Conservation (phyloP, 768 basidiomycete genomes). For the Postia placenta region DNA sequence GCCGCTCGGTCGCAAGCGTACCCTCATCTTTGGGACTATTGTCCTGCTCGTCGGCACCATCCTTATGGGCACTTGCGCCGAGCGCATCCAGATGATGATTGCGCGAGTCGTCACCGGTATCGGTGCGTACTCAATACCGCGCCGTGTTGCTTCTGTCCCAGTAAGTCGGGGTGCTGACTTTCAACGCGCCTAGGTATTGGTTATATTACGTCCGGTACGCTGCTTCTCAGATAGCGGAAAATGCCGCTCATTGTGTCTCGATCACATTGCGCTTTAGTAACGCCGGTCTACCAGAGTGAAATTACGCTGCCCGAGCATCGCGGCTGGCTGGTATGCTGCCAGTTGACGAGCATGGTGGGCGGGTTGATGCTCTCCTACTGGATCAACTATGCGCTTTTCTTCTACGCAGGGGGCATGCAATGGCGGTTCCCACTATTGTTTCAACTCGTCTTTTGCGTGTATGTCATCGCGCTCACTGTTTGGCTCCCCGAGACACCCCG, state of each 20-base stretch:
- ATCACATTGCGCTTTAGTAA: background rate
- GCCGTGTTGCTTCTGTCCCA: too few relatives aligned
- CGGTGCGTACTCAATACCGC: slow-evolving; percentile 3
- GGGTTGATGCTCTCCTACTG: slow-evolving; percentile 8
- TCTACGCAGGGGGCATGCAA: background rate
- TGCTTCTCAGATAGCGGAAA: slow-evolving; percentile 2
- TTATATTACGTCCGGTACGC: slow-evolving; percentile 7
- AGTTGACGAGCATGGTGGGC: slow-evolving; percentile 5
- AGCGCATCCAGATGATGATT: slow-evolving; percentile 7
- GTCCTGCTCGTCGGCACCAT: slow-evolving; percentile 5
- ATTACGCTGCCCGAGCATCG: slow-evolving; percentile 7
- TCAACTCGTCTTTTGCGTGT: slow-evolving; percentile 3
- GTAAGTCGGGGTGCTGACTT: too few relatives aligned
- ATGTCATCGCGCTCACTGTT: slow-evolving; percentile 5
- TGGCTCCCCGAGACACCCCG: slow-evolving; percentile 6
- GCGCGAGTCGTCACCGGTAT: slow-evolving; percentile 5
- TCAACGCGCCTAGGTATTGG: slow-evolving; percentile 6
- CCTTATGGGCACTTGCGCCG: slow-evolving; percentile 3
- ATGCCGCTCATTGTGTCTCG: slow-evolving; percentile 3
- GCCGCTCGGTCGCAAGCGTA: slow-evolving; percentile 6
- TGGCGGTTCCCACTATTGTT: slow-evolving; percentile 9
- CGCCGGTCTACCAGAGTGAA: slow-evolving; percentile 7
- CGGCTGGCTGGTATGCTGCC: slow-evolving; percentile 8
- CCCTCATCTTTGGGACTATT: slow-evolving; percentile 3
- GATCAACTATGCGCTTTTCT: slow-evolving; percentile 6